Evolutionary conservation across 257 asterid genomes (phyloP).

Genomic region (Solanum chiquidenum): DNA sequence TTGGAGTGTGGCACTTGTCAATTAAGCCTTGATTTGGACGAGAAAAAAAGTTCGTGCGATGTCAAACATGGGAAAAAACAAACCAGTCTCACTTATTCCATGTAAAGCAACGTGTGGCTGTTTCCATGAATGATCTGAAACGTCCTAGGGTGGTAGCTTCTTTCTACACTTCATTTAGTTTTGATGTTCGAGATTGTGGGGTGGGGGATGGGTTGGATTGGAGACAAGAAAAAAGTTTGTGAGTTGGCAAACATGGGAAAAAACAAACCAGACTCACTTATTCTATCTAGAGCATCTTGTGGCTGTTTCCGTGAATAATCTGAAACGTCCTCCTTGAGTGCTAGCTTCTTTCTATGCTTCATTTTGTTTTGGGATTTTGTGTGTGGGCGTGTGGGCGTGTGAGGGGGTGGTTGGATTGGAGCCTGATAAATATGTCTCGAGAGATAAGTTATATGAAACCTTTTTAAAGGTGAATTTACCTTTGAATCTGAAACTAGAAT

Average conservation of each 20-base stretch:
- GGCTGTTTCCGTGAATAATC: neutral
- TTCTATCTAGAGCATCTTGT: neutral
- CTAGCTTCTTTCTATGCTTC: neutral
- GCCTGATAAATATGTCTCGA: neutral
- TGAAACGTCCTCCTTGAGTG: neutral
- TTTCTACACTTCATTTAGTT: neutral
- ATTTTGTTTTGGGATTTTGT: neutral
- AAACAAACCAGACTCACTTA: neutral
- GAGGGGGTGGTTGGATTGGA: neutral
- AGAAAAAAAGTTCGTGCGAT: neutral
- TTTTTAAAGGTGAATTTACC: neutral
- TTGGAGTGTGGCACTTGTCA: neutral
- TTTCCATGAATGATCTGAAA: neutral
- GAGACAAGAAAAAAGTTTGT: neutral
- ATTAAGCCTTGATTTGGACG: neutral
- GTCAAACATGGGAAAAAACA: neutral
- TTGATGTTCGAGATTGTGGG: neutral
- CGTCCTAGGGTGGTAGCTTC: neutral
- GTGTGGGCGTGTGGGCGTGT: fast-evolving
- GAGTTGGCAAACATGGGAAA: neutral
- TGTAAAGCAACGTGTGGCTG: neutral
- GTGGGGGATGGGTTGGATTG: neutral
- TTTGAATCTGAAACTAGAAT: neutral
- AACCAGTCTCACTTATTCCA: neutral
- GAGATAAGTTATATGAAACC: neutral